Evolutionary conservation across 345 rosid species (phyloP).

Genomic region (Microthlaspi erraticum): DNA sequence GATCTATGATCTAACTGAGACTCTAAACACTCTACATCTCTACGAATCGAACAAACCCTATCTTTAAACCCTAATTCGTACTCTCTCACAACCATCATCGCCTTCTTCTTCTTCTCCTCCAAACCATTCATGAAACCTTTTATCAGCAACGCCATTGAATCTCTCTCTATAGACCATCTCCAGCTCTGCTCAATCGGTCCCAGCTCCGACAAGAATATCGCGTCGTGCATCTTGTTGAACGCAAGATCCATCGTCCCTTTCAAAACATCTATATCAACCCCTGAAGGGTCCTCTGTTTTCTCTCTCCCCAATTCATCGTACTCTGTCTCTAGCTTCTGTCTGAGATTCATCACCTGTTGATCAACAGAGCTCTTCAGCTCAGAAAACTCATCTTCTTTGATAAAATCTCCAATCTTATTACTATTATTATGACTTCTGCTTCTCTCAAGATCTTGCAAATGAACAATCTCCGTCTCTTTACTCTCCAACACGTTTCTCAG

Average conservation of each 20-base stretch:
- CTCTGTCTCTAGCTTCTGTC: constrained; percentile 67
- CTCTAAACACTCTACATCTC: constrained; percentile 50
- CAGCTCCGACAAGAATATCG: constrained; percentile 63
- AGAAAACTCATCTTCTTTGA: constrained; percentile 55
- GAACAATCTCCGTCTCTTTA: constrained; percentile 60
- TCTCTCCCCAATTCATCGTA: constrained; percentile 24
- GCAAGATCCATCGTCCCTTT: constrained; percentile 83
- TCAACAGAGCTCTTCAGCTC: constrained; percentile 74
- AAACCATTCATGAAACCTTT: constrained; percentile 57
- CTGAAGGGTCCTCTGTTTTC: constrained; percentile 48
- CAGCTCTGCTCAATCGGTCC: constrained; percentile 71
- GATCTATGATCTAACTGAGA: constrained; percentile 38
- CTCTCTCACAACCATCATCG: constrained; percentile 48
- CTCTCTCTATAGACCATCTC: constrained; percentile 69
- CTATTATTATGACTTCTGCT: constrained; percentile 32
- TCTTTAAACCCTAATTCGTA: constrained; percentile 50
- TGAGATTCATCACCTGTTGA: constrained; percentile 70
- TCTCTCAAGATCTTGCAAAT: constrained; percentile 56
- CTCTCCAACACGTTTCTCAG: constrained; percentile 60
- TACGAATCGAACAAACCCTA: constrained; percentile 45
- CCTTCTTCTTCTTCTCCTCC: constrained; percentile 43
- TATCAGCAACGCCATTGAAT: constrained; percentile 44
- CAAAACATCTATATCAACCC: constrained; percentile 61
- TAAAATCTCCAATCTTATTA: constrained; percentile 42
- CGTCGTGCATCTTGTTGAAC: constrained; percentile 77